Evolutionary conservation across 805 yeast genomes (phyloP).

Genomic region (Jamesozyma hellenica): DNA sequence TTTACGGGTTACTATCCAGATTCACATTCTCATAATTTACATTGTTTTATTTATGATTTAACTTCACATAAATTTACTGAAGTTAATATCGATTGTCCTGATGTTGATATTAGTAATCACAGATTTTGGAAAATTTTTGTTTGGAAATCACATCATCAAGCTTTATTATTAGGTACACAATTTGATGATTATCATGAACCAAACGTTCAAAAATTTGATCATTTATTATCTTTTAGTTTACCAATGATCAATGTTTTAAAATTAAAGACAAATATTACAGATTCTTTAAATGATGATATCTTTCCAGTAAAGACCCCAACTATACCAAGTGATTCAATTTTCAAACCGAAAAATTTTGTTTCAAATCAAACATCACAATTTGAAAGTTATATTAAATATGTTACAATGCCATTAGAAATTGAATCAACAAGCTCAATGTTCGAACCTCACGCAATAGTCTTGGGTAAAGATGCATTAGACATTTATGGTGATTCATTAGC

Average conservation of each 20-base stretch:
- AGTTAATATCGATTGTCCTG: conserved; percentile 43
- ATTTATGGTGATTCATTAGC: conserved; percentile 52
- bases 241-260: conserved; percentile 42
- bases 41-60: conserved; percentile 26
- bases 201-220: conserved; percentile 35
- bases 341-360: conserved; percentile 7
- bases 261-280: conserved; percentile 2
- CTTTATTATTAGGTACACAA: conserved; percentile 45
- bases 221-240: conserved; percentile 41
- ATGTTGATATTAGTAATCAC: conserved; percentile 46
- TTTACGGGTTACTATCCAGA: conserved; percentile 49
- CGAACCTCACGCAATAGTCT: conserved; percentile 67
- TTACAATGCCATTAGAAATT: conserved; percentile 60
- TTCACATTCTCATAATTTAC: conserved; percentile 22
- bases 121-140: conserved; percentile 58
- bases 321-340: neutral
- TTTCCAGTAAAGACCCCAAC: neutral
- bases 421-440: conserved; percentile 60
- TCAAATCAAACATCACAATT: conserved; percentile 31
- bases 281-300: neutral
- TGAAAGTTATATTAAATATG: conserved; percentile 63
- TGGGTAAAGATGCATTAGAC: conserved; percentile 67
- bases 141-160: conserved; percentile 73
- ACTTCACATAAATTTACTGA: conserved; percentile 47
- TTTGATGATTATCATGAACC: conserved; percentile 20